These are phyloP conservation scores for Trichoderma aggressivum DNA, from an alignment of 2,329 filamentous ascomycete species.

Conservation along the genomic window DNA sequence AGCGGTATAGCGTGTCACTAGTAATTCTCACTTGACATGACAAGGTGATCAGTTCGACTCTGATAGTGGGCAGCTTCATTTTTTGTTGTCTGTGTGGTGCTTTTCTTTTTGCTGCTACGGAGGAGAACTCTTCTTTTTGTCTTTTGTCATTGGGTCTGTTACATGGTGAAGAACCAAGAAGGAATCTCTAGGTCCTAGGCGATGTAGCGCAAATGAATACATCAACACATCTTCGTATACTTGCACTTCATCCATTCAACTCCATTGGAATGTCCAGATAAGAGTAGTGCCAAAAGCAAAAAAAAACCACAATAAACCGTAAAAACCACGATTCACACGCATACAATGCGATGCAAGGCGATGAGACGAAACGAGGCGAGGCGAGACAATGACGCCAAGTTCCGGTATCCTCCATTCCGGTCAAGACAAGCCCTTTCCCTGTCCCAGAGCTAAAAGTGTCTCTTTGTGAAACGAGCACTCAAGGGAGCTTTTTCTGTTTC, in stretches of 20 bases:
- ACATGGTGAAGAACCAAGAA: not conserved
- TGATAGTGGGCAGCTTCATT: slow-evolving; percentile 14
- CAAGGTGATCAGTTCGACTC: slow-evolving; percentile 19
- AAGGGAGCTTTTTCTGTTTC: not conserved
- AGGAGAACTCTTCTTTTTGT: not conserved
- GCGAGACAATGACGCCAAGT: not conserved
- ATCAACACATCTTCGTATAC: not conserved
- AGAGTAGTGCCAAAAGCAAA: not conserved
- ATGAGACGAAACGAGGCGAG: not conserved
- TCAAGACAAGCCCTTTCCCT: not conserved
- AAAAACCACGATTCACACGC: not conserved
- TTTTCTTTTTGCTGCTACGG: not conserved
- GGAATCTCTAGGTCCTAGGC: not conserved
- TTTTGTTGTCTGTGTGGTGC: not conserved
- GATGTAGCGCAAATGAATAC: not conserved
- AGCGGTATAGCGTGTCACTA: slow-evolving; percentile 19
- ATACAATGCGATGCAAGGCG: not conserved
- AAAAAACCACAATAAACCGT: not conserved
- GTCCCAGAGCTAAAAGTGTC: not conserved
- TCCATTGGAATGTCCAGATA: not conserved
- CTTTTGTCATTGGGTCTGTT: not conserved
- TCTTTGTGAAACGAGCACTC: not conserved
- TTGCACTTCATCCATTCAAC: not conserved
- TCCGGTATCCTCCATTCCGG: not conserved
- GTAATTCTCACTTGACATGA: slow-evolving; percentile 14